Percentiles rank a stretch among this genome's conserved stretches.
Conservation (phyloP, 2,329 filamentous ascomycete genomes). For the Aureobasidium sp. region DNA sequence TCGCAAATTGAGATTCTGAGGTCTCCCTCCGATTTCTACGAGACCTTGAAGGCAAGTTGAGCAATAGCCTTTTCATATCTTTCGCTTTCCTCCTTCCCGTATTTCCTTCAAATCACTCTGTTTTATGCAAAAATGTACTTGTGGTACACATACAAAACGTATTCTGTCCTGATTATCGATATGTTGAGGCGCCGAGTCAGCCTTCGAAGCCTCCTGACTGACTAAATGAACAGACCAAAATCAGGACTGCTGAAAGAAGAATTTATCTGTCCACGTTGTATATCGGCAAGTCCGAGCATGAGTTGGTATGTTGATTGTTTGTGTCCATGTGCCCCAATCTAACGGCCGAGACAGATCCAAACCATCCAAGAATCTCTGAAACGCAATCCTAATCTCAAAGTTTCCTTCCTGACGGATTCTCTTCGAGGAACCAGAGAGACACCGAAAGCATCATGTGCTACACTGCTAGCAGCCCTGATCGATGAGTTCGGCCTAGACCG, state of each 20-base stretch:
- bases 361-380: slow-evolving; percentile 67
- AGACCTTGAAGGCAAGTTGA: slow-evolving; percentile 66
- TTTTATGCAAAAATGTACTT: background rate
- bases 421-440: slow-evolving; percentile 86
- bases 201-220: background rate
- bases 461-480: slow-evolving; percentile 74
- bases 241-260: slow-evolving; percentile 64
- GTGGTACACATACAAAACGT: background rate
- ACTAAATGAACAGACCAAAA: slow-evolving; percentile 54
- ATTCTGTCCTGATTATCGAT: background rate
- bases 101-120: background rate
- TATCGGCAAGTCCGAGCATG: slow-evolving; percentile 85
- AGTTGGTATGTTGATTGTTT: slow-evolving; percentile 49
- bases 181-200: background rate
- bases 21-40: slow-evolving; percentile 82
- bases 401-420: slow-evolving; percentile 87
- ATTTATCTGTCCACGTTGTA: slow-evolving; percentile 96
- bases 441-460: slow-evolving; percentile 77
- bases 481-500: slow-evolving; percentile 72
- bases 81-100: background rate
- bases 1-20: slow-evolving; percentile 71
- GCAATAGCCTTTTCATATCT: background rate
- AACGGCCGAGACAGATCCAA: slow-evolving; percentile 47
- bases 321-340: background rate
- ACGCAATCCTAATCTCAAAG: slow-evolving; percentile 62